Conservation (phyloP, 208 protist species). For the Histomonas meleagridis region DNA sequence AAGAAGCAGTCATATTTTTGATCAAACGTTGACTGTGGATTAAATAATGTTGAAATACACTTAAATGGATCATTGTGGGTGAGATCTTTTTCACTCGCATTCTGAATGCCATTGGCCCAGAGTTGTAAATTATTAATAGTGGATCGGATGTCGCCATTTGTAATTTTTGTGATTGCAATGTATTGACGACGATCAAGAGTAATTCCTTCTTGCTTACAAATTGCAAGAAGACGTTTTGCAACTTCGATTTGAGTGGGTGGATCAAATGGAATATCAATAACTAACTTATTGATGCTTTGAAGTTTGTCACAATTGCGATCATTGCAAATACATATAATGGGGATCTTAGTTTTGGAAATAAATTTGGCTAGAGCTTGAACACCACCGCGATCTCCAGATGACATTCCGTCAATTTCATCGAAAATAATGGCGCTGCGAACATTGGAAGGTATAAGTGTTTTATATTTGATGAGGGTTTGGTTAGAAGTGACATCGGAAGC, state of each 20-base stretch:
- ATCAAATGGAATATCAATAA: constrained; percentile 76
- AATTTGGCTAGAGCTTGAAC: constrained; percentile 79
- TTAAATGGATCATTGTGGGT: not conserved
- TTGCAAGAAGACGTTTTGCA: constrained; percentile 64
- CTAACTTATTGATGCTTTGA: constrained; percentile 74
- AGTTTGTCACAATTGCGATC: constrained; percentile 80
- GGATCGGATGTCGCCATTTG: constrained; percentile 80
- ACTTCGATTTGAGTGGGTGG: constrained; percentile 68
- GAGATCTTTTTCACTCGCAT: not conserved
- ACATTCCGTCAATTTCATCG: constrained; percentile 98
- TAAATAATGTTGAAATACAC: not conserved
- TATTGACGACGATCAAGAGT: constrained; percentile 65
- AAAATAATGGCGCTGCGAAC: constrained; percentile 67
- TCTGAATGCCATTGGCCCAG: not conserved
- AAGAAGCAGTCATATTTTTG: not conserved
- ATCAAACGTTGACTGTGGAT: not conserved
- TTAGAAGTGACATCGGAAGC: constrained; percentile 53
- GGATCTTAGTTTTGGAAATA: constrained; percentile 67
- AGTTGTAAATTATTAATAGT: constrained; percentile 85
- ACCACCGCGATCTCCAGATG: constrained; percentile 78
- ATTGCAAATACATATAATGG: constrained; percentile 95
- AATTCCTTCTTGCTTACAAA: constrained; percentile 60
- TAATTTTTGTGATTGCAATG: constrained; percentile 67
- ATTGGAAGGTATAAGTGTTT: constrained; percentile 42
- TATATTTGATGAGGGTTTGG: constrained; percentile 53